Percentiles rank a stretch among this genome's conserved stretches.
Evolutionary conservation across 2,329 filamentous ascomycete genomes (phyloP).

Genomic region (Fusarium concolor): DNA sequence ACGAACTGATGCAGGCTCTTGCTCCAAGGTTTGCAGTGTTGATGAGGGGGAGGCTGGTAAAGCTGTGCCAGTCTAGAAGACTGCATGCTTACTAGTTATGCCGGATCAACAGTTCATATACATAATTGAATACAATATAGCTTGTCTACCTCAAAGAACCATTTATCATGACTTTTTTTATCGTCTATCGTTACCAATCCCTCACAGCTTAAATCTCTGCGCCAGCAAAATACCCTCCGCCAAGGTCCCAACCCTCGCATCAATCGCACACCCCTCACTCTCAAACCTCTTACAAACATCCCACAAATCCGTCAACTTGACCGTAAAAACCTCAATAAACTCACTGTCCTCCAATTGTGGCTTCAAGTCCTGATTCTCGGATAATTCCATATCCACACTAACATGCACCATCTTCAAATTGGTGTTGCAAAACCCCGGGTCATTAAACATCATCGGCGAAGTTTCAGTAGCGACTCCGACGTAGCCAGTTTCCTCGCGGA

Average conservation of each 20-base stretch:
- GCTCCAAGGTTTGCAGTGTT: constrained; percentile 40
- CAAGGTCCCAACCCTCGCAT: constrained; percentile 80
- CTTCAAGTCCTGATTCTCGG: constrained; percentile 76
- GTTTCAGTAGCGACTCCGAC: constrained; percentile 66
- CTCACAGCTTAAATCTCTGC: constrained; percentile 59
- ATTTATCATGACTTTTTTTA: background rate
- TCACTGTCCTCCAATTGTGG: constrained; percentile 82
- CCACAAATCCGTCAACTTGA: constrained; percentile 73
- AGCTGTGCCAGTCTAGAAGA: constrained; percentile 48
- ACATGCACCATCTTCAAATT: constrained; percentile 79
- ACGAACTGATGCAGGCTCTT: constrained; percentile 42
- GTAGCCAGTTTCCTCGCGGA: constrained; percentile 76
- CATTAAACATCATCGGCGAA: constrained; percentile 75
- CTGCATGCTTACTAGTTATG: background rate
- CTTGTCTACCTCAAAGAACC: background rate
- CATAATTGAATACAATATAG: background rate
- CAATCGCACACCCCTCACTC: constrained; percentile 78
- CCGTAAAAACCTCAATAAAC: constrained; percentile 83
- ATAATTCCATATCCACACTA: constrained; percentile 74
- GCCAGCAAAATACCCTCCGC: constrained; percentile 83
- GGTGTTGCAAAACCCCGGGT: constrained; percentile 75
- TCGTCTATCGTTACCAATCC: background rate
- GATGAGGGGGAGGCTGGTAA: constrained; percentile 52
- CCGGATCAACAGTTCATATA: background rate
- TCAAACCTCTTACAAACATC: constrained; percentile 75